A percentile compares a stretch with the other conserved stretches of the same genome.
Evolutionary conservation across 371 early-diverging fungal genomes (phyloP).

Genomic region (Batrachochytrium dendrobatidis): DNA sequence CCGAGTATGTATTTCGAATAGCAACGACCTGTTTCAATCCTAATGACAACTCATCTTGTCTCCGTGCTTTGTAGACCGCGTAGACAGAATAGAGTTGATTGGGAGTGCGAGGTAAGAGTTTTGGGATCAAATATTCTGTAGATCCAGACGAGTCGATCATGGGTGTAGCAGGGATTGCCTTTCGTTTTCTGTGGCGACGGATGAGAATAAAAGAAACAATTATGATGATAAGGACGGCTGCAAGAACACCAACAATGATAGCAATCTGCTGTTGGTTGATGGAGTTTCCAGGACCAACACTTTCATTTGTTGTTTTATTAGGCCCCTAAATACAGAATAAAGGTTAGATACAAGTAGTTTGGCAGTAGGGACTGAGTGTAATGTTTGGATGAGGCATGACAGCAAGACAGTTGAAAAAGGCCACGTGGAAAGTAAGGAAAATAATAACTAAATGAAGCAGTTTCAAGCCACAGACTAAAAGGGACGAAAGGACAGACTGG

Average conservation of each 20-base stretch:
- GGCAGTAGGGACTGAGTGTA: no score
- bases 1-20: constrained; percentile 18
- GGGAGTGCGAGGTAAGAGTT: not conserved
- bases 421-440: no score
- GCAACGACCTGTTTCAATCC: not conserved
- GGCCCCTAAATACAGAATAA: no score
- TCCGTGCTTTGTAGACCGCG: not conserved
- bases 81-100: constrained; percentile 3
- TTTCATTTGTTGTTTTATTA: constrained; percentile 3
- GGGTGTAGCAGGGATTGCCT: constrained; percentile 2
- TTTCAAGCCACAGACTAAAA: no score
- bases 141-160: not conserved
- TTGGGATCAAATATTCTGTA: constrained; percentile 1
- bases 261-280: constrained; percentile 4
- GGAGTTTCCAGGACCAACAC: not conserved
- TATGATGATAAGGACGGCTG: not conserved
- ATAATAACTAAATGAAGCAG: no score
- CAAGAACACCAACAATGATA: not conserved
- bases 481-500: no score
- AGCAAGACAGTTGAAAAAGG: no score
- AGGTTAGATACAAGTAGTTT: no score
- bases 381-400: no score
- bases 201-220: not conserved
- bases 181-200: not conserved
- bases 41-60: not conserved